Base-by-base conservation (phyloP, 371 early-diverging fungal species). In the Rhizomucor miehei region DNA sequence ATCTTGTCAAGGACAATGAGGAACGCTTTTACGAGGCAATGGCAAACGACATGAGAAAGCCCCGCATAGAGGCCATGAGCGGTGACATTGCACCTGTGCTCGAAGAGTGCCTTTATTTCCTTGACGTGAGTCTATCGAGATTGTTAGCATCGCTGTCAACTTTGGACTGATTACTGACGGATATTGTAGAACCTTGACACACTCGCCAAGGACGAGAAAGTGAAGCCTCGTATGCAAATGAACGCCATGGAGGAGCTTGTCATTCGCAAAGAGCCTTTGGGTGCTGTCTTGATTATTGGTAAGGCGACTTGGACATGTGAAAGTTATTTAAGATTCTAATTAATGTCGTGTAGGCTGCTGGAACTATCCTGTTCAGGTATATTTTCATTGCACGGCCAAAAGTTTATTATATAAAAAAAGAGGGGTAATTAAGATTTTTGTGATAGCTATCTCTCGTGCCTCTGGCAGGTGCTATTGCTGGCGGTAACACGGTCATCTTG, bases 381-480 rank as follows among this genome's bases (percentile, higher is more conserved):
- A 6, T 29, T n/a, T 29, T 29, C 29, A 8, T 29, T 29, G 29
- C n/a, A n/a, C n/a, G n/a, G n/a, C n/a, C n/a, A n/a, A n/a, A 29
- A 8, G 29, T 8, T 29, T 5, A 29, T 29, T 51, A 37, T 37
- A 20, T 41, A 20, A 41, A 25, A 34, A 54, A 48, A 65, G 65
- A 60, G n/a, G 45, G 57, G 24, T 20, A 46, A 11, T 59, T 79
- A 56, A 63, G n/a, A 81, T 65, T 77, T 86, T 56, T 67, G 75
- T 0, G 67, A 89, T 90, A 85, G 65, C 88, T 87, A 60, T 72
- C 24, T 87, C 91, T 9, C 41, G 88, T 51, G 0, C 55, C 52
- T 41, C 9, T 56, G 20, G 48, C 82, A 19, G 89, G 90, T 29
- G 94, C 94, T n/a, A 78, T 95, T 61, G 94, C 93, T n/a, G 93